Percentiles rank a stretch among this genome's conserved stretches.
These are phyloP conservation scores for Carex arenaria DNA, from an alignment of 202 grass and related monocot genomes.

Conservation along the genomic window DNA sequence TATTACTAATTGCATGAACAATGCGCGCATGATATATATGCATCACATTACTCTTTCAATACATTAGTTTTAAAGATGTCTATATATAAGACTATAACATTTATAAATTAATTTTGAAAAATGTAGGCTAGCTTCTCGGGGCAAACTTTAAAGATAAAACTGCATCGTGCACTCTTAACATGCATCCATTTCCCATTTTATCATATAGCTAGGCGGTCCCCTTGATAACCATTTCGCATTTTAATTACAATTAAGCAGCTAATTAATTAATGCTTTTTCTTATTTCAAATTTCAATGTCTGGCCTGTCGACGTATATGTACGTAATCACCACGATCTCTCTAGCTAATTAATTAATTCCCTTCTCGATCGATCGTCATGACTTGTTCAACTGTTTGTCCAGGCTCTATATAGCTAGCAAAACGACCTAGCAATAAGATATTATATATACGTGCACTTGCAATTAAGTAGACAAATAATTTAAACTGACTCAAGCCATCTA, in stretches of 20 bases:
- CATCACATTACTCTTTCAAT: no score
- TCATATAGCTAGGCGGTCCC: neutral
- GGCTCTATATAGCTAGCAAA: neutral
- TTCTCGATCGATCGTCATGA: no score
- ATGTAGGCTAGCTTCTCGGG: no score
- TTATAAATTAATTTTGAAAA: no score
- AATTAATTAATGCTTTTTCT: neutral
- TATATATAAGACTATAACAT: no score
- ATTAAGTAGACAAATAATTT: neutral
- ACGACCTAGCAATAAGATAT: neutral
- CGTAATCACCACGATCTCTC: neutral
- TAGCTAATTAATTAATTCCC: neutral
- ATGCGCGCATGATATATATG: no score
- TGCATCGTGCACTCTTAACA: neutral
- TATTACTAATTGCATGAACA: no score
- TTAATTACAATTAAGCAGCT: neutral
- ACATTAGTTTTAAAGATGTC: no score
- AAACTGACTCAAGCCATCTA: neutral
- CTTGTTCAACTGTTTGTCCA: neutral
- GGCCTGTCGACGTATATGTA: neutral
- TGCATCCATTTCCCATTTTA: neutral
- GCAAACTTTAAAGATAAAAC: no score
- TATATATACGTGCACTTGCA: neutral
- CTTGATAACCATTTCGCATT: neutral
- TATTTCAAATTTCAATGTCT: neutral